Evolutionary conservation across 495 filamentous ascomycete genomes (phyloP), one percentile per base, ranked within the genome.

Genomic region (Hypoxylon rickii): DNA sequence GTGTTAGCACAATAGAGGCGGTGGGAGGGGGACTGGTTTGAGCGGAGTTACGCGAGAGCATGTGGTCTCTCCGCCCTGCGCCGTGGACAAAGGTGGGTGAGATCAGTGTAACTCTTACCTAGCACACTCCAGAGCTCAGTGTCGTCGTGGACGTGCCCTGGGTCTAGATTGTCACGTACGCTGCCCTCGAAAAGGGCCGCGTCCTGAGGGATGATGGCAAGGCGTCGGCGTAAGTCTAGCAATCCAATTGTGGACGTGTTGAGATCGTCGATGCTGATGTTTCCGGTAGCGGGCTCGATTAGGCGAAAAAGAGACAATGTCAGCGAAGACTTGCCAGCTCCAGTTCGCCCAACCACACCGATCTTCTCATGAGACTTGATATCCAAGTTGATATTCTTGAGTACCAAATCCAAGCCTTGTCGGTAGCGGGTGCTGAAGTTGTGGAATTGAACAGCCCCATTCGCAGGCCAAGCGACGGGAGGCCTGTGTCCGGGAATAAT

Each of bases 151-250:
- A 92, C 90, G 72, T 95, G 87, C 29, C 88, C 89, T 26, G 95
- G 95, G 67, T 99, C 95, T 29, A 99, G 81, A 69, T 99, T 99
- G 71, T 97, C 95, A 63, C 95, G 83, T 57, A 99, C 80, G 13
- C 92, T 93, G 38, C 95, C 95, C 76, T 97, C 91, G 64, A 99
- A 99, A 63, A 99, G 83, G 63, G 93, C 92, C 42, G 95, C 92
- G 75, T 99, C 95, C 67, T 99, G 95, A 15, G 95, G 95, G 62
- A 99, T 99, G 71, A 99, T 99, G 34, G 95, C 92, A 31, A 99
- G 81, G 43, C 94, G 88, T 18, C 92, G 83, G 50, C 95, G 83
- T 49, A 99, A 80, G 68, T 97, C 95, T 45, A 90, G 71, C 48
- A 99, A 74, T 5, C 95, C 95, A 72, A 97, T 96, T 8, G 82